Evolutionary conservation across 768 basidiomycete species (phyloP).

Genomic region (Termitomyces eurrhizus): DNA sequence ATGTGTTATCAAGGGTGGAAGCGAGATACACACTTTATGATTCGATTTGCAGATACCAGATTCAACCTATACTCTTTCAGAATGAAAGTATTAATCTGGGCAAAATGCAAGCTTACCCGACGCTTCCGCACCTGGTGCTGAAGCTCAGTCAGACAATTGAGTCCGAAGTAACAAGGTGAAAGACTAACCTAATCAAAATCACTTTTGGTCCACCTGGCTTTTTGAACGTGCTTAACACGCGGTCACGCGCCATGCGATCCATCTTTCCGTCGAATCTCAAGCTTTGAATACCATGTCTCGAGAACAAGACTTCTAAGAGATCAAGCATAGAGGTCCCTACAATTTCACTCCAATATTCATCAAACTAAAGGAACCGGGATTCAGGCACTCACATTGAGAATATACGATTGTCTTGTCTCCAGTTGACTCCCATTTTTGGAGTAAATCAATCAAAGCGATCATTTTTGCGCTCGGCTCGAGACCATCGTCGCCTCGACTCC

Average conservation of each 20-base stretch:
- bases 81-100: neutral
- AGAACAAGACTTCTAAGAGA: constrained; percentile 56
- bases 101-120: constrained; percentile 32
- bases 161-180: neutral
- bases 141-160: neutral
- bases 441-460: constrained; percentile 47
- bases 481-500: constrained; percentile 58
- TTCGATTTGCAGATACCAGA: constrained; percentile 63
- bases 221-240: constrained; percentile 50
- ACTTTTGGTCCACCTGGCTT: constrained; percentile 52
- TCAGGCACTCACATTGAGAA: constrained; percentile 53
- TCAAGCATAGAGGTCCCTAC: constrained; percentile 77
- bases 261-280: constrained; percentile 71
- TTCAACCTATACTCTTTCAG: constrained; percentile 36
- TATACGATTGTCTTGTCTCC: constrained; percentile 72
- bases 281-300: constrained; percentile 52
- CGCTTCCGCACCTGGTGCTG: constrained; percentile 66
- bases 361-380: neutral
- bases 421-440: constrained; percentile 54
- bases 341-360: neutral
- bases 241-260: constrained; percentile 49
- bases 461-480: constrained; percentile 70
- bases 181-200: constrained; percentile 55
- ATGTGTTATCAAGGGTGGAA: neutral
- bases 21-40: constrained; percentile 49